A percentile compares a stretch with the other conserved stretches of the same genome.
These are phyloP conservation scores for Schoenoplectus tabernaemontani DNA, from an alignment of 202 grass and related monocot species.

Conservation along the genomic window DNA sequence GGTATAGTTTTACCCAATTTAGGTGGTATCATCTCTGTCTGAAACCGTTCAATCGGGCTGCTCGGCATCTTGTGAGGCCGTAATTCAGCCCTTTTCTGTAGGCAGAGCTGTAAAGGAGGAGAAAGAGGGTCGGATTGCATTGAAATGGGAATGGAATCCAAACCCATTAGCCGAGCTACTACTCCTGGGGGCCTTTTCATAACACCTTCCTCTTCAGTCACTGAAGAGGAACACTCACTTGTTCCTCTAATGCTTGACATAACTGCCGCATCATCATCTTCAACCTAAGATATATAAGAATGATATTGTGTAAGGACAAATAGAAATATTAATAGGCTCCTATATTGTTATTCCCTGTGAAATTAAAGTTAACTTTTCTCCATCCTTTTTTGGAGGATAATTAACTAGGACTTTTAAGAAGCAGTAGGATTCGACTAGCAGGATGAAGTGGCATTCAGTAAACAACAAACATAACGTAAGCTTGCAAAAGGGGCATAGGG, in stretches of 20 bases:
- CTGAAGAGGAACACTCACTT: constrained; percentile 64
- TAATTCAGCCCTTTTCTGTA: constrained; percentile 2
- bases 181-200: constrained; percentile 49
- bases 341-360: not conserved
- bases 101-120: constrained; percentile 21
- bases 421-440: not conserved
- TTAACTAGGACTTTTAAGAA: not conserved
- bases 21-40: constrained; percentile 50
- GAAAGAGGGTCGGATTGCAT: constrained; percentile 41
- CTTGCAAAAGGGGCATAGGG: not conserved
- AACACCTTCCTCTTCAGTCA: constrained; percentile 48
- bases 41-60: constrained; percentile 76
- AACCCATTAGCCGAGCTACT: constrained; percentile 90
- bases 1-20: constrained; percentile 47
- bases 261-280: constrained; percentile 30
- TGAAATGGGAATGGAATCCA: constrained; percentile 70
- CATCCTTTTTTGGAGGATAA: not conserved
- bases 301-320: not conserved
- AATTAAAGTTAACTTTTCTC: not conserved
- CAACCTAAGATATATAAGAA: constrained; percentile 50
- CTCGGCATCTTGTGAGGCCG: constrained; percentile 68
- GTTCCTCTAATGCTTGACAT: constrained; percentile 43
- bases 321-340: constrained; percentile 9
- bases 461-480: constrained; percentile 15
- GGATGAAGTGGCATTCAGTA: not conserved